phyloP scores from a whole-genome alignment of 352 stramenopile genomes.

The Globisporangium spiculum region DNA sequence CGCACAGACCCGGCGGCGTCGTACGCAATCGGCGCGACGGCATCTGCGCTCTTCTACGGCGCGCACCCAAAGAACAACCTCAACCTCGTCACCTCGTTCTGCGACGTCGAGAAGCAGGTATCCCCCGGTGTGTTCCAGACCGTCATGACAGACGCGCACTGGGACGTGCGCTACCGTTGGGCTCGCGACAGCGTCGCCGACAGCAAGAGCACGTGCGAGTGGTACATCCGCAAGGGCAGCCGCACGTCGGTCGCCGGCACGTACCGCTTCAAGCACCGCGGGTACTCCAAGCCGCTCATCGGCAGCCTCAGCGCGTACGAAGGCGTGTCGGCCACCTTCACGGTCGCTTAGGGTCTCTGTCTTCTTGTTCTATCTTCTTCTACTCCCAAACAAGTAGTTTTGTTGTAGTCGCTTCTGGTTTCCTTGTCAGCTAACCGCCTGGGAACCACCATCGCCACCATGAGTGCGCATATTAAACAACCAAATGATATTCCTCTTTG shows the following conservation, averaged over 20 bases:
- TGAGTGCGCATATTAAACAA: background rate
- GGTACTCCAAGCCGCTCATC: constrained; percentile 35
- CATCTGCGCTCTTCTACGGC: constrained; percentile 35
- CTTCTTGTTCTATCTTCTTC: background rate
- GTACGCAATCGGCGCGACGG: constrained; percentile 33
- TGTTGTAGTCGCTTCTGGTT: background rate
- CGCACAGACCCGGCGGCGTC: constrained; percentile 21
- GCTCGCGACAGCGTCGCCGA: constrained; percentile 23
- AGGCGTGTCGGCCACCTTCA: constrained; percentile 29
- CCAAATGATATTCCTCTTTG: background rate
- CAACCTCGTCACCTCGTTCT: constrained; percentile 39
- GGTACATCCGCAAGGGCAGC: constrained; percentile 33
- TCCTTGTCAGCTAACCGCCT: background rate
- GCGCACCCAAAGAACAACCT: constrained; percentile 52
- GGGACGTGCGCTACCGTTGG: constrained; percentile 51
- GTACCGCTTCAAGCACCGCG: constrained; percentile 48
- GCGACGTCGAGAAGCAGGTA: constrained; percentile 38
- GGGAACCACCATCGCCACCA: background rate
- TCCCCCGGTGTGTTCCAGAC: constrained; percentile 23
- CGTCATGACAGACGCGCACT: constrained; percentile 51
- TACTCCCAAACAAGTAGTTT: background rate
- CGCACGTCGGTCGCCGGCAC: constrained; percentile 29
- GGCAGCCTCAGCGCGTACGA: constrained; percentile 31
- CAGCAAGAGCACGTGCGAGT: constrained; percentile 47
- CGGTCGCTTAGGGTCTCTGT: constrained; percentile 11